phyloP scores from a whole-genome alignment of 2,329 filamentous ascomycete species.

The Botrytis squamosa region DNA sequence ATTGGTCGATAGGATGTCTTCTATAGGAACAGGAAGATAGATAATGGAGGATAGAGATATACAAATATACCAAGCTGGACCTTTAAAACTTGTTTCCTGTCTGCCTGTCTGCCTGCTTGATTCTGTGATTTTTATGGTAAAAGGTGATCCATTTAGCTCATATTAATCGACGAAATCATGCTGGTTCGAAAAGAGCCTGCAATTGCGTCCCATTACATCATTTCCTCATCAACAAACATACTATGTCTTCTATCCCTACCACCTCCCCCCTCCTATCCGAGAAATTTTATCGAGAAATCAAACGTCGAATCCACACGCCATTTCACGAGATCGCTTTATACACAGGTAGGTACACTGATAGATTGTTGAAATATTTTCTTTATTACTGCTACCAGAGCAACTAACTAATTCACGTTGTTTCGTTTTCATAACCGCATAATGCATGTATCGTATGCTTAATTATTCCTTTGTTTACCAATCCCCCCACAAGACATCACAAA shows the following conservation, averaged over 20 bases:
- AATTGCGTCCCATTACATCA: not conserved
- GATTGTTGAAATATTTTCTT: not conserved
- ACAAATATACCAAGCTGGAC: not conserved
- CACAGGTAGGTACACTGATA: not conserved
- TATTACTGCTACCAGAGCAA: not conserved
- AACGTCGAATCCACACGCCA: not conserved
- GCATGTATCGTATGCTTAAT: not conserved
- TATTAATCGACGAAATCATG: not conserved
- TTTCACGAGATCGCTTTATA: not conserved
- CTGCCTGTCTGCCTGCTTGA: too few species aligned
- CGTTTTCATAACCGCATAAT: not conserved
- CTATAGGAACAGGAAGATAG: not conserved
- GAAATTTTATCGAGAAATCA: not conserved
- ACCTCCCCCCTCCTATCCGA: not conserved
- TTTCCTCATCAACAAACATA: not conserved
- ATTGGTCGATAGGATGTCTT: not conserved
- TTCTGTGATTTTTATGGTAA: not conserved
- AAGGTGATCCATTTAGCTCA: not conserved
- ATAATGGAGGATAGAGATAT: not conserved
- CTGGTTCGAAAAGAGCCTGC: not conserved
- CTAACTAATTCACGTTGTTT: not conserved
- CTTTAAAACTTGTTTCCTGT: fast-evolving
- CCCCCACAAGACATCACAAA: not conserved
- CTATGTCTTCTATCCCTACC: not conserved
- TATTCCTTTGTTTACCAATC: not conserved